Conservation (phyloP, 2,329 filamentous ascomycete species). For the Talaromyces sp. region DNA sequence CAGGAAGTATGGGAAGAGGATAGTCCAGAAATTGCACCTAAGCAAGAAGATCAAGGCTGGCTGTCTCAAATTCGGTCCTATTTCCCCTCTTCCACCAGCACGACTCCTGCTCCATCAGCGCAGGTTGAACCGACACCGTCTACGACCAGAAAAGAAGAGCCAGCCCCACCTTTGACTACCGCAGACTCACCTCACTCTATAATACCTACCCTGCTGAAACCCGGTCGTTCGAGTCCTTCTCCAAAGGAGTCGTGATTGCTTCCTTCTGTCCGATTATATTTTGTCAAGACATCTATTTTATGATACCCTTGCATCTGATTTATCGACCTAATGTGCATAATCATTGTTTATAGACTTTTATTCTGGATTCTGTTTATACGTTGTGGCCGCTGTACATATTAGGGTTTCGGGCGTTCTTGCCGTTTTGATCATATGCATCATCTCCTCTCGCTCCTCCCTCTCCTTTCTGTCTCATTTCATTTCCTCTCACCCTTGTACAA, state of each 20-base stretch:
- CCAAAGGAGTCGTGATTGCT: slow-evolving; percentile 12
- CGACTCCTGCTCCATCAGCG: slow-evolving; percentile 1
- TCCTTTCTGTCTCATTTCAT: neutral
- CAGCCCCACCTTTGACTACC: neutral
- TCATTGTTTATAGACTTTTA: slow-evolving; percentile 5
- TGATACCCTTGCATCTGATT: slow-evolving; percentile 20
- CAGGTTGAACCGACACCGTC: neutral
- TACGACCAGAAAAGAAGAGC: neutral
- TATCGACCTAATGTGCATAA: neutral
- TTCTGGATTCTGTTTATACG: neutral
- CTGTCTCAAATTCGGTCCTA: slow-evolving; percentile 36
- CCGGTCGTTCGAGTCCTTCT: slow-evolving; percentile 7
- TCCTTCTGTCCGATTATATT: neutral
- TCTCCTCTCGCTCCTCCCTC: slow-evolving; percentile 14
- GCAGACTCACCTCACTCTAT: slow-evolving; percentile 5
- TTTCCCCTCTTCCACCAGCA: slow-evolving; percentile 27
- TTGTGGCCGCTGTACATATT: slow-evolving; percentile 4
- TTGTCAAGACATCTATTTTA: neutral
- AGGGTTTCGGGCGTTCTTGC: slow-evolving; percentile 9
- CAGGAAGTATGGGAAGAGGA: slow-evolving; percentile 41
- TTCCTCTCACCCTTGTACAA: neutral
- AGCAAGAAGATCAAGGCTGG: slow-evolving; percentile 34
- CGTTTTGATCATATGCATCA: slow-evolving; percentile 12
- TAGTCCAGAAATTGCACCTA: slow-evolving; percentile 26
- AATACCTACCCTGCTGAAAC: neutral